A percentile compares a stretch with the other conserved stretches of the same genome.
These are phyloP conservation scores for Aeschynomene evenia DNA, from an alignment of 306 rosid species.

Conservation along the genomic window DNA sequence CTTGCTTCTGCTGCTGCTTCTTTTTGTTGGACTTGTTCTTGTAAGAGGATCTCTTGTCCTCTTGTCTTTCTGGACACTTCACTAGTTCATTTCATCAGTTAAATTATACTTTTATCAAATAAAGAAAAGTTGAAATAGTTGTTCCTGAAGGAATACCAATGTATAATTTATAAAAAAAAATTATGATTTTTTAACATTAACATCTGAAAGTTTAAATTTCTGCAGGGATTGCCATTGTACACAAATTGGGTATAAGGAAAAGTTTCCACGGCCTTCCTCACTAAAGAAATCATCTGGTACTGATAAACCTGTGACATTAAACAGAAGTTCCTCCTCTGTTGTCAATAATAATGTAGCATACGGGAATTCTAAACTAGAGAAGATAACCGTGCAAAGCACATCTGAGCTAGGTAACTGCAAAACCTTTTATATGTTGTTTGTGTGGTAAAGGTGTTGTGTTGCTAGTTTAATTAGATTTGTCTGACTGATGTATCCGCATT, in stretches of 20 bases:
- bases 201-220: conserved; percentile 30
- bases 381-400: conserved; percentile 27
- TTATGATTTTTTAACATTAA: conserved; percentile 7
- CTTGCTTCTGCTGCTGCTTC: neutral
- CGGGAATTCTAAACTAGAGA: conserved; percentile 32
- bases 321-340: conserved; percentile 25
- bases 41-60: no score
- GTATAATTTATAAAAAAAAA: neutral
- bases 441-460: conserved; percentile 18
- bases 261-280: conserved; percentile 24
- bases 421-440: conserved; percentile 10
- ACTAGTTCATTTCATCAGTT: no score
- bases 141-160: neutral
- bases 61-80: no score
- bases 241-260: conserved; percentile 63
- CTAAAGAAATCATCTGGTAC: conserved; percentile 16
- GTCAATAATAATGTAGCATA: conserved; percentile 17
- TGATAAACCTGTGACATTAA: conserved; percentile 31
- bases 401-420: conserved; percentile 45
- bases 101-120: no score
- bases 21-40: no score
- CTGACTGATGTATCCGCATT: conserved; percentile 19
- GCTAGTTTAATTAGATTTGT: conserved; percentile 6
- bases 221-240: conserved; percentile 76
- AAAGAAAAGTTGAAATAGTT: neutral